phyloP scores from a whole-genome alignment of 768 basidiomycete species.

The Lactarius akahatsu region DNA sequence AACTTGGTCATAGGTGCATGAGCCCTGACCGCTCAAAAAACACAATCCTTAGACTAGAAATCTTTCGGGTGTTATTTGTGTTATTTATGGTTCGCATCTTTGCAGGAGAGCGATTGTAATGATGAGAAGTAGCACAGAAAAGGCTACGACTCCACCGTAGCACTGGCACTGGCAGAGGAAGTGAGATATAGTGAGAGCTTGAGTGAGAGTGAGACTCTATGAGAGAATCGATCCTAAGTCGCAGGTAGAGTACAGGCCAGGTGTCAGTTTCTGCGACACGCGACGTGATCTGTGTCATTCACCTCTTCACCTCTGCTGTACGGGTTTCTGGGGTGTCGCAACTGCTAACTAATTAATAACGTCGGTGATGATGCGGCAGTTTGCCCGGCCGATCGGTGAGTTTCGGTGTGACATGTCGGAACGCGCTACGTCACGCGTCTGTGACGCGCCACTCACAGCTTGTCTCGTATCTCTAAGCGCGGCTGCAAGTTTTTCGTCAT shows the following conservation, averaged over 20 bases:
- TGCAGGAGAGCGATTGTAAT: neutral
- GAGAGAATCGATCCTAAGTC: neutral
- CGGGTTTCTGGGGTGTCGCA: neutral
- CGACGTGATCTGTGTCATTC: neutral
- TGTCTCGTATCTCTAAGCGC: neutral
- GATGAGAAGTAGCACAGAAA: neutral
- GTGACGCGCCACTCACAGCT: conserved; percentile 10
- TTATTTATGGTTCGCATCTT: neutral
- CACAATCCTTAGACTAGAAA: neutral
- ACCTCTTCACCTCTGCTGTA: no score
- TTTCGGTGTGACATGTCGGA: conserved; percentile 25
- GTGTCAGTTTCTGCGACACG: neutral
- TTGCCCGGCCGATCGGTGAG: conserved; percentile 25
- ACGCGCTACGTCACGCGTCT: conserved; percentile 30
- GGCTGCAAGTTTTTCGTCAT: neutral
- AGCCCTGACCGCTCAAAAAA: neutral
- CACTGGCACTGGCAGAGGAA: neutral
- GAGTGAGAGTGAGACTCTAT: neutral
- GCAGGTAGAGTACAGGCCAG: neutral
- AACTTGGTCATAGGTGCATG: neutral
- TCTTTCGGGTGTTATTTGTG: neutral
- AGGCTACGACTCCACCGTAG: neutral
- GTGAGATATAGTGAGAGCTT: neutral
- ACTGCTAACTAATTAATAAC: neutral
- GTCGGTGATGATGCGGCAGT: conserved; percentile 11